These are phyloP conservation scores for Nemania sp. DNA, from an alignment of 2,329 filamentous ascomycete genomes.

Conservation along the genomic window DNA sequence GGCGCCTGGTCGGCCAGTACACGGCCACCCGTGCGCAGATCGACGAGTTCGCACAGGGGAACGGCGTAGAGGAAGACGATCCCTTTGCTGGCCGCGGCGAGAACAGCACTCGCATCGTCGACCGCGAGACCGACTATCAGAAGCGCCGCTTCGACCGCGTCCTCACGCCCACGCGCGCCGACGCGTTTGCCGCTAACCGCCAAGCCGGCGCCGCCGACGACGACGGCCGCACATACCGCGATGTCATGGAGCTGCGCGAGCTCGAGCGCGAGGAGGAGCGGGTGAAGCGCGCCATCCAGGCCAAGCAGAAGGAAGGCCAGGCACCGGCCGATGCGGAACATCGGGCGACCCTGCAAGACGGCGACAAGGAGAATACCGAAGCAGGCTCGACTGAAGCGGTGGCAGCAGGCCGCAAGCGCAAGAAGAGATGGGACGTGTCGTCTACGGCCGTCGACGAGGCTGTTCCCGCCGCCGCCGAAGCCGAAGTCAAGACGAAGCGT, in stretches of 20 bases:
- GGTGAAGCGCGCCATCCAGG: conserved; percentile 76
- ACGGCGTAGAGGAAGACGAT: conserved; percentile 89
- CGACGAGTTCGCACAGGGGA: conserved; percentile 86
- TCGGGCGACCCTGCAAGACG: conserved; percentile 73
- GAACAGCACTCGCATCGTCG: conserved; percentile 86
- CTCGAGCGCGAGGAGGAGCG: conserved; percentile 92
- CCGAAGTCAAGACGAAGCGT: conserved; percentile 68
- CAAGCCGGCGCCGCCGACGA: conserved; percentile 66
- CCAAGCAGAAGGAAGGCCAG: conserved; percentile 66
- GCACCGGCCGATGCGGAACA: conserved; percentile 64
- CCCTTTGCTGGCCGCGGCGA: conserved; percentile 80
- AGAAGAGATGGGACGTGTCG: conserved; percentile 90
- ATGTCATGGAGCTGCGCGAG: conserved; percentile 88
- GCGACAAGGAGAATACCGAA: conserved; percentile 73
- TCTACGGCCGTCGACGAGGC: conserved; percentile 57
- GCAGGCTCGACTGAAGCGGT: conserved; percentile 67
- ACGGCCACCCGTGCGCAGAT: conserved; percentile 91
- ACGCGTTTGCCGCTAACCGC: conserved; percentile 79
- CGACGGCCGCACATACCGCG: conserved; percentile 81
- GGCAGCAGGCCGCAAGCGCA: conserved; percentile 73
- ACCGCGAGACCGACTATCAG: conserved; percentile 96
- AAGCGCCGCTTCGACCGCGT: conserved; percentile 89
- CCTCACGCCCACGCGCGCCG: conserved; percentile 81
- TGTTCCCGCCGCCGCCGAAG: conserved; percentile 54
- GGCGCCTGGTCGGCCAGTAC: conserved; percentile 89